Evolutionary conservation across 768 basidiomycete species (phyloP).

Genomic region (Brasilioporus rufonigricans): DNA sequence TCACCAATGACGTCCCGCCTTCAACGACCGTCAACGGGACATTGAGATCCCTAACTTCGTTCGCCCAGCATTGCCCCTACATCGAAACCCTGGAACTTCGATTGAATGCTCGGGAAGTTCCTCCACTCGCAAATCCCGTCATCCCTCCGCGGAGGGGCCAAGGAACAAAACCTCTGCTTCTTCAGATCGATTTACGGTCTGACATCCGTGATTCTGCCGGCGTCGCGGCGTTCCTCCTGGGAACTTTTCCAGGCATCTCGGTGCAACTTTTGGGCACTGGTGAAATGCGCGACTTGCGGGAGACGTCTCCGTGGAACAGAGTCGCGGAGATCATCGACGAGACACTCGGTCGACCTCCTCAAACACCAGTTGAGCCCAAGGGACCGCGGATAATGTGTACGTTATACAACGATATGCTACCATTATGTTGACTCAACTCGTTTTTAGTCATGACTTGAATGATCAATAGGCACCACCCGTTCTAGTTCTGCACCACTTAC

Average conservation of each 20-base stretch:
- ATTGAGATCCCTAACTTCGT: slow-evolving; percentile 7
- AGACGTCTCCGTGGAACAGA: slow-evolving; percentile 22
- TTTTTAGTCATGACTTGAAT: slow-evolving; percentile 12
- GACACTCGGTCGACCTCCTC: slow-evolving; percentile 12
- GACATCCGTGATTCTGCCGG: slow-evolving; percentile 18
- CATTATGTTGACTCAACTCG: background rate
- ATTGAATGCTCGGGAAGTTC: slow-evolving; percentile 20
- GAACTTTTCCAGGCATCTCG: slow-evolving; percentile 5
- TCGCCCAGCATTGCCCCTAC: slow-evolving; percentile 17
- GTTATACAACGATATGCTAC: background rate
- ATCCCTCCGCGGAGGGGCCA: background rate
- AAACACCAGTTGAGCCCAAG: background rate
- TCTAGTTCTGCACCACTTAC: too few relatives aligned
- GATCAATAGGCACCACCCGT: too few relatives aligned
- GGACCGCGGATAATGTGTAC: slow-evolving; percentile 18
- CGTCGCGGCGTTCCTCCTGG: slow-evolving; percentile 19
- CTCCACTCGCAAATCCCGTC: background rate
- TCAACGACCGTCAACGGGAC: slow-evolving; percentile 6
- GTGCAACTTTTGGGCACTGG: slow-evolving; percentile 3
- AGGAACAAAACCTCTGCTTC: background rate
- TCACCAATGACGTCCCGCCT: slow-evolving; percentile 13
- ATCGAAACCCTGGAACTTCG: slow-evolving; percentile 16
- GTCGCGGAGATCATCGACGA: slow-evolving; percentile 19
- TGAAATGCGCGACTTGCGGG: slow-evolving; percentile 9
- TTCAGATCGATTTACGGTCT: slow-evolving; percentile 16